Evolutionary conservation across 768 basidiomycete species (phyloP).

Genomic region (Harrya chromipes): DNA sequence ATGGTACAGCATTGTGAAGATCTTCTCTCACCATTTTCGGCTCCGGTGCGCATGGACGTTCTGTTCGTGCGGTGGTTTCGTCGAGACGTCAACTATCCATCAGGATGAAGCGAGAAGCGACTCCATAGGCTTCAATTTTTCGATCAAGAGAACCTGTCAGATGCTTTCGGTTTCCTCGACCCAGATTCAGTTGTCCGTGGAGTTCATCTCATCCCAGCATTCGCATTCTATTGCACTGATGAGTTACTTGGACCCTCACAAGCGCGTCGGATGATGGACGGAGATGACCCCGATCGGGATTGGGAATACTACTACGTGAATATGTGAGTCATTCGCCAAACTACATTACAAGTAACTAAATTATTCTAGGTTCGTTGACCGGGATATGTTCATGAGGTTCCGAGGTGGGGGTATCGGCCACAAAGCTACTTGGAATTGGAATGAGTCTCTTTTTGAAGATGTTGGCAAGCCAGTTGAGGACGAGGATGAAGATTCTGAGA

Average conservation of each 20-base stretch:
- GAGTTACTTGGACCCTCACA: conserved; percentile 5
- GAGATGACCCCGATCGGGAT: conserved; percentile 14
- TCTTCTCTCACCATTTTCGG: neutral
- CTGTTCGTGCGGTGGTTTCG: conserved; percentile 29
- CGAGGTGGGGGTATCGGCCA: no score
- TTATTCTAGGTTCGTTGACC: no score
- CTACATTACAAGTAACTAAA: neutral
- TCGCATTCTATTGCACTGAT: conserved; percentile 16
- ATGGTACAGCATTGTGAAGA: neutral
- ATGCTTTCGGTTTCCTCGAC: conserved; percentile 17
- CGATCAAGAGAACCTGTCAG: neutral
- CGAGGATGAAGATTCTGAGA: no score
- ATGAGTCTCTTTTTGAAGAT: no score
- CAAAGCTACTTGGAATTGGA: no score
- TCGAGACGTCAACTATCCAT: conserved; percentile 12
- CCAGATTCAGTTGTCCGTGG: conserved; percentile 10
- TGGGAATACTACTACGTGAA: conserved; percentile 33
- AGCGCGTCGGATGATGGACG: neutral
- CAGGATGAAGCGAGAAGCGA: conserved; percentile 25
- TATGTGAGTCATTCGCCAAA: no score
- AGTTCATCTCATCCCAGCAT: conserved; percentile 14
- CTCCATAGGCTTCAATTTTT: conserved; percentile 35
- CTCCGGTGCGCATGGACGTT: conserved; percentile 18
- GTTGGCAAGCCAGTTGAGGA: no score
- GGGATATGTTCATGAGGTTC: no score